Evolutionary conservation across 305 asterid species (phyloP).

Genomic region (Fraxinus baroniana): DNA sequence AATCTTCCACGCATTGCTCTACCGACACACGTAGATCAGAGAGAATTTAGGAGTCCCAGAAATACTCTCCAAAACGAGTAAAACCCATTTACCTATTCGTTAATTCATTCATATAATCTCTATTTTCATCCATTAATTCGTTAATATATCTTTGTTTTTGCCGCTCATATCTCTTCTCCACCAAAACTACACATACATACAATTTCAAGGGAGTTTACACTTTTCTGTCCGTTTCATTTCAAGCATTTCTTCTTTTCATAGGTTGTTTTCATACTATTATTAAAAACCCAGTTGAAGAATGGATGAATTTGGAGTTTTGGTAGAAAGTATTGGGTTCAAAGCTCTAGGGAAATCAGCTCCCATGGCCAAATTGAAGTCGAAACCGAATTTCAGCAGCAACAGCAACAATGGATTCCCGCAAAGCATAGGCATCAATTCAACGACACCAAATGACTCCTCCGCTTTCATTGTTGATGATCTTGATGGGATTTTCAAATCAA

Average conservation of each 20-base stretch:
- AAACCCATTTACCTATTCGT: not conserved
- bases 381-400: constrained; percentile 32
- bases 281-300: constrained; percentile 23
- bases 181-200: not conserved
- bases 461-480: constrained; percentile 48
- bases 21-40: not conserved
- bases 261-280: not conserved
- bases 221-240: not conserved
- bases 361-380: constrained; percentile 57
- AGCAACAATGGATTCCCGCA: constrained; percentile 28
- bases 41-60: not conserved
- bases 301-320: constrained; percentile 82
- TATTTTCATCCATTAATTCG: not conserved
- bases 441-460: constrained; percentile 35
- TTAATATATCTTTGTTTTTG: not conserved
- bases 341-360: constrained; percentile 66
- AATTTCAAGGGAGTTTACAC: not conserved
- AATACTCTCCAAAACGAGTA: not conserved
- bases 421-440: constrained; percentile 21
- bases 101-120: not conserved
- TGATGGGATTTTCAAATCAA: constrained; percentile 62
- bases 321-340: constrained; percentile 75
- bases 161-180: not conserved
- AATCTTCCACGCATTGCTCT: not conserved
- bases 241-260: not conserved